These are phyloP conservation scores for Bipolaris zeicola DNA, from an alignment of 2,329 filamentous ascomycete species.

Conservation along the genomic window DNA sequence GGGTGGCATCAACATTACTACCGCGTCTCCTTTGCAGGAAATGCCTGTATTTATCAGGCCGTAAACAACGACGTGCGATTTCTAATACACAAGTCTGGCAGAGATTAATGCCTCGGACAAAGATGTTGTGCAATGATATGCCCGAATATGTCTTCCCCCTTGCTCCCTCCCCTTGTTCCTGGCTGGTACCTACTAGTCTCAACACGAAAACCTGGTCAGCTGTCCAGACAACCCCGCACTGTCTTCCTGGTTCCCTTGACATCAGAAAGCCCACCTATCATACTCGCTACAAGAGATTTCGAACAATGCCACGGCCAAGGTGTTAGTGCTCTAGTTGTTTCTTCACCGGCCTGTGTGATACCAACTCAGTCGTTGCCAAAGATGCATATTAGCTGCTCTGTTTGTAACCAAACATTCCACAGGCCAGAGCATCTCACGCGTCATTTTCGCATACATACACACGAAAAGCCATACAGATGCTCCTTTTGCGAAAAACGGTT, in stretches of 20 bases:
- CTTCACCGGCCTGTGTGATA: neutral
- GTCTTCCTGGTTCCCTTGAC: neutral
- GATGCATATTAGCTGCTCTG: slow-evolving; percentile 4
- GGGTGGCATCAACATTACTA: slow-evolving; percentile 43
- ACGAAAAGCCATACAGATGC: slow-evolving; percentile 19
- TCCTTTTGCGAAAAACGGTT: slow-evolving; percentile 17
- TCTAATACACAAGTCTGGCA: neutral
- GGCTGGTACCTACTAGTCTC: neutral
- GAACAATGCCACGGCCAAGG: neutral
- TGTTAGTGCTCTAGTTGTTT: neutral
- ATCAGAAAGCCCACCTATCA: neutral
- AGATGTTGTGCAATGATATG: neutral
- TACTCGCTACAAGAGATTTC: neutral
- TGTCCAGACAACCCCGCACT: neutral
- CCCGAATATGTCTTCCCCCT: neutral
- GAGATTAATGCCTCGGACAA: neutral
- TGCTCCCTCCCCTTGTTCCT: neutral
- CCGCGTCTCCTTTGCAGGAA: neutral
- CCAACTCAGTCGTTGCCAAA: neutral
- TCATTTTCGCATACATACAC: slow-evolving; percentile 20
- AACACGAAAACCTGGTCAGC: neutral
- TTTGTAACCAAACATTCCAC: slow-evolving; percentile 14
- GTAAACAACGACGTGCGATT: neutral
- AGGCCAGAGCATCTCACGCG: slow-evolving; percentile 19
- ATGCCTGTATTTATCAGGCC: neutral